These are phyloP conservation scores for Gamsiella multidivaricata DNA, from an alignment of 192 early-diverging fungal genomes.

Conservation along the genomic window DNA sequence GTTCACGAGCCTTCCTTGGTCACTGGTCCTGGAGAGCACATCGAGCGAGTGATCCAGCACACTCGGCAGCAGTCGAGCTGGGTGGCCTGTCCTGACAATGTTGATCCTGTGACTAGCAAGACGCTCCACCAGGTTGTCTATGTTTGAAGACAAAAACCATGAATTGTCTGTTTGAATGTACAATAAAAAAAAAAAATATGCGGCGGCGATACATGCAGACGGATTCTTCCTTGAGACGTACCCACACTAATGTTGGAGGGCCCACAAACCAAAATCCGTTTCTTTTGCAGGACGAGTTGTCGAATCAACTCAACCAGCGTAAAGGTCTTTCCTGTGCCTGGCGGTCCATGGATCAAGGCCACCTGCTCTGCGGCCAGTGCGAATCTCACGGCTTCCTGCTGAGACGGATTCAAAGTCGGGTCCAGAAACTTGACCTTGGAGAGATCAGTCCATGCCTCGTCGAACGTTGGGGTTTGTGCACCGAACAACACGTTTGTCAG, in stretches of 20 bases:
- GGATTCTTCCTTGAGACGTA: conserved; percentile 26
- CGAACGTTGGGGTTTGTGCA: conserved; percentile 40
- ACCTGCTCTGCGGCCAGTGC: conserved; percentile 71
- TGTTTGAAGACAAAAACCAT: neutral
- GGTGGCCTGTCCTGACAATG: conserved; percentile 86
- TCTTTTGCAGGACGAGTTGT: conserved; percentile 69
- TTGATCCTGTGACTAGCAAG: conserved; percentile 68
- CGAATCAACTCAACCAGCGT: conserved; percentile 88
- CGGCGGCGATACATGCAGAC: neutral
- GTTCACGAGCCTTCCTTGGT: conserved; percentile 76
- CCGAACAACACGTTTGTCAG: conserved; percentile 63
- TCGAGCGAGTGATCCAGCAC: conserved; percentile 80
- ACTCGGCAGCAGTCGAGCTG: conserved; percentile 78
- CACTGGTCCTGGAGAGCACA: conserved; percentile 69
- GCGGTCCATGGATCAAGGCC: conserved; percentile 87
- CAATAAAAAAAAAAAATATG: too few species aligned
- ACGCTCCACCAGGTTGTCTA: conserved; percentile 89
- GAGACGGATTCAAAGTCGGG: conserved; percentile 72
- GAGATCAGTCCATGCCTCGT: conserved; percentile 19
- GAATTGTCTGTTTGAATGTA: too few species aligned
- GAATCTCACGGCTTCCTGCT: conserved; percentile 74
- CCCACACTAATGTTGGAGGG: conserved; percentile 90
- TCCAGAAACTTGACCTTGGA: conserved; percentile 65
- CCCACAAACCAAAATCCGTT: conserved; percentile 86
- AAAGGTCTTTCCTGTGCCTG: conserved; percentile 92